A percentile compares a stretch with the other conserved stretches of the same genome.
phyloP scores from a whole-genome alignment of 2,329 filamentous ascomycete genomes.

The Aulographum hederae region DNA sequence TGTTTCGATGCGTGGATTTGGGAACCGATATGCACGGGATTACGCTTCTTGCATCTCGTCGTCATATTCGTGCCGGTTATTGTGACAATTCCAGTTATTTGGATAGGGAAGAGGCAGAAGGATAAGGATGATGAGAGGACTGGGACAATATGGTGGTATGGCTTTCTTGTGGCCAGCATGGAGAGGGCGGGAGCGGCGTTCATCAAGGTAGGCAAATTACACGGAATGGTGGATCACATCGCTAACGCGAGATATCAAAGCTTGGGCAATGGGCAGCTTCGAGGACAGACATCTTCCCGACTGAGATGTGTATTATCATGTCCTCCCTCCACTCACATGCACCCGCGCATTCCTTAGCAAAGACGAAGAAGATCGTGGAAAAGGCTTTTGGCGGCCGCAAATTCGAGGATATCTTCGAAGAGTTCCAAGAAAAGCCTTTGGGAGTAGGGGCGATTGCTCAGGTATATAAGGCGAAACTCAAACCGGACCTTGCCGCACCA shows the following conservation, averaged over 20 bases:
- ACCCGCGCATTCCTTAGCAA: slow-evolving; percentile 68
- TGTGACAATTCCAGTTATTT: slow-evolving; percentile 58
- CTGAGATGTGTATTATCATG: slow-evolving; percentile 82
- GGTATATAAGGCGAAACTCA: slow-evolving; percentile 90
- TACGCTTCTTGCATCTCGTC: slow-evolving; percentile 75
- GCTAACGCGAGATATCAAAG: slow-evolving; percentile 22
- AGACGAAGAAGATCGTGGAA: slow-evolving; percentile 62
- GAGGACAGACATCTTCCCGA: slow-evolving; percentile 87
- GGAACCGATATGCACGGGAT: slow-evolving; percentile 71
- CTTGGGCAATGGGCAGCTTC: slow-evolving; percentile 98
- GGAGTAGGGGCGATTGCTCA: slow-evolving; percentile 95
- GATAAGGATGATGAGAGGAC: slow-evolving; percentile 54
- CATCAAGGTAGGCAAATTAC: slow-evolving; percentile 59
- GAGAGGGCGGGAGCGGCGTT: slow-evolving; percentile 87
- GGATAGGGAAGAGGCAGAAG: slow-evolving; percentile 49
- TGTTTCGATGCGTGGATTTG: slow-evolving; percentile 54
- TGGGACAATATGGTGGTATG: slow-evolving; percentile 90
- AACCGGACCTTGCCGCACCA: slow-evolving; percentile 52
- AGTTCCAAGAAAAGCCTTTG: slow-evolving; percentile 76
- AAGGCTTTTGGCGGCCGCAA: slow-evolving; percentile 61
- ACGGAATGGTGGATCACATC: no score
- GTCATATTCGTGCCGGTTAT: slow-evolving; percentile 87
- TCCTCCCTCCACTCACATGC: slow-evolving; percentile 89
- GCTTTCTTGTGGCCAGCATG: slow-evolving; percentile 73
- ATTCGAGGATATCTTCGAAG: slow-evolving; percentile 89